Conservation (phyloP, 2,329 filamentous ascomycete genomes). For the Diaporthe caulivora region DNA sequence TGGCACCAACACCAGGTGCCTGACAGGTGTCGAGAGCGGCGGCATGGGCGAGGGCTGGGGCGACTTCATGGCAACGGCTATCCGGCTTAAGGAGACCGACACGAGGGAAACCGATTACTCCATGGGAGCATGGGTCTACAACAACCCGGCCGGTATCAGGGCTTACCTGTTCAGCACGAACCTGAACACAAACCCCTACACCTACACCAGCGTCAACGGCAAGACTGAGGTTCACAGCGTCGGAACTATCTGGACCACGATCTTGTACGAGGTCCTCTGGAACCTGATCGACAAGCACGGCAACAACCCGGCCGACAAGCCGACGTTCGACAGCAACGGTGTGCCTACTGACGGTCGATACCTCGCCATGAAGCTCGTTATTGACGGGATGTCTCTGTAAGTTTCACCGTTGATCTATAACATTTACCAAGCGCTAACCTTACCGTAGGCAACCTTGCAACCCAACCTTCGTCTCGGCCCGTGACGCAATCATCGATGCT, state of each 20-base stretch:
- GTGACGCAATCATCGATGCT: conserved; percentile 68
- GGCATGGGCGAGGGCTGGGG: conserved; percentile 72
- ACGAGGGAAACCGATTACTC: conserved; percentile 60
- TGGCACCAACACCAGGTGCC: conserved; percentile 64
- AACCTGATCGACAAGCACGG: conserved; percentile 69
- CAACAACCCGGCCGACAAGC: conserved; percentile 57
- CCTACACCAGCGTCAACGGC: conserved; percentile 59
- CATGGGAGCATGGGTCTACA: conserved; percentile 64
- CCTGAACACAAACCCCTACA: conserved; percentile 61
- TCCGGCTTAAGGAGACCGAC: conserved; percentile 60
- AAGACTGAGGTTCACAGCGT: conserved; percentile 58
- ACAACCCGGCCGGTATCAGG: conserved; percentile 59
- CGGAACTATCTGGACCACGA: conserved; percentile 65
- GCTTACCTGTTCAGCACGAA: conserved; percentile 64
- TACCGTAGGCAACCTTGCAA: conserved; percentile 63
- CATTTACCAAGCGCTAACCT: too few relatives aligned
- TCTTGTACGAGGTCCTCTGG: conserved; percentile 69
- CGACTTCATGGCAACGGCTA: conserved; percentile 66
- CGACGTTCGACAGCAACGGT: conserved; percentile 55
- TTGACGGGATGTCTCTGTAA: conserved; percentile 62
- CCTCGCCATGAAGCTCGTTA: conserved; percentile 64
- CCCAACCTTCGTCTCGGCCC: conserved; percentile 64
- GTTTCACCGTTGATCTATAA: conserved; percentile 35
- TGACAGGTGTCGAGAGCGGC: conserved; percentile 60
- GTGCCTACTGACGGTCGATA: conserved; percentile 66